Conservation (phyloP, 139 green algal genomes). For the Pleodorina starrii region DNA sequence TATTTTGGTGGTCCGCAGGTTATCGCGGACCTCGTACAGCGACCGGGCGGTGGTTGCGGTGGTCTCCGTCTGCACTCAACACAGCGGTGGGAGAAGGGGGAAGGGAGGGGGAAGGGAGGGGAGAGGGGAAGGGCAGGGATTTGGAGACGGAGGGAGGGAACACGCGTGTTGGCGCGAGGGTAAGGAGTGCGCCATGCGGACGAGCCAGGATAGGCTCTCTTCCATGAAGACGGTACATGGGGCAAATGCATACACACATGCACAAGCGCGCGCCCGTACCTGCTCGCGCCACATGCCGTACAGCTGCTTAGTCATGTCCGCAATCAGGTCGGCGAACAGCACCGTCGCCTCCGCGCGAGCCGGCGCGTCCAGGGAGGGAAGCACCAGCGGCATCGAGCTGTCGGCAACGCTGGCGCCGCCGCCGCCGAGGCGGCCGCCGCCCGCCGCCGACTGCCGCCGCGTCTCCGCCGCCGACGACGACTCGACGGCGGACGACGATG, state of each 20-base stretch:
- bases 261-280: slow-evolving; percentile 8
- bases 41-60: neutral
- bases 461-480: neutral
- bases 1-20: neutral
- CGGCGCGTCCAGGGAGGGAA: neutral
- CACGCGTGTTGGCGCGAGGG: too few species aligned
- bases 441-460: neutral
- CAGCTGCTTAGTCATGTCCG: slow-evolving; percentile 36
- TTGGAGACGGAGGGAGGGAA: too few species aligned
- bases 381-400: neutral
- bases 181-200: too few species aligned
- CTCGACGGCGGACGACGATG: neutral
- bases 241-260: neutral
- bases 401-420: neutral
- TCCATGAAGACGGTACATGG: neutral
- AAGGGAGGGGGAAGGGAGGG: too few species aligned
- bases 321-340: slow-evolving; percentile 30
- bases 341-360: neutral
- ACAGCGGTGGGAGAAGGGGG: too few species aligned
- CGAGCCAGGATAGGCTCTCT: too few species aligned
- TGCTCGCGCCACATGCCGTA: slow-evolving; percentile 50
- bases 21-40: slow-evolving; percentile 39
- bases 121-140: too few species aligned
- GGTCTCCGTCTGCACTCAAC: neutral
- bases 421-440: neutral